Evolutionary conservation across 768 basidiomycete species (phyloP), one percentile per base, ranked within the genome.

Genomic region (Tylopilus cervinicoccineus): DNA sequence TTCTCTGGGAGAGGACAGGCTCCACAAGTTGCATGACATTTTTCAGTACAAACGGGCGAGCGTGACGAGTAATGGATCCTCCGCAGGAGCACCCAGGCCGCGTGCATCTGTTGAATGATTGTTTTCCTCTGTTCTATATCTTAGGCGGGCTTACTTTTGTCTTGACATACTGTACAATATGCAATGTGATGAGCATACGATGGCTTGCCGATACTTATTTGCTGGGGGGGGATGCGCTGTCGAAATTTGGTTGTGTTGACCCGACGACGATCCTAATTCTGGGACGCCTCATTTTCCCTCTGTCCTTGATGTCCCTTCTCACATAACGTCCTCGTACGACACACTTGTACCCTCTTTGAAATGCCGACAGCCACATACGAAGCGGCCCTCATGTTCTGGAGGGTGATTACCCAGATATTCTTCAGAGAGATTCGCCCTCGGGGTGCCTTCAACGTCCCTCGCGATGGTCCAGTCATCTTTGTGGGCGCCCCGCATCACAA

Each of bases 341-440:
- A 10, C 16, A 37, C 24, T 20, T 19, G 50, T 28, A 46, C 40
- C 23, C 32, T 36, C n/a, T 24, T 20, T 38, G 50, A 55, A 23
- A 65, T 66, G 62, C 56, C 62, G 38, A 28, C 38, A 24, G 47
- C 61, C 20, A 53, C 72, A 56, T 93, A 93, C 63, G 87, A 93
- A 62, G 73, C 80, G 23, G 82, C 83, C 33, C 81, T 95, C 67
- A 64, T 88, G 39, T 91, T 95, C 70, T 95, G 89, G 90, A 73
- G 86, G 48, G 73, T 78, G 3, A 78, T 95, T 48, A 91, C 88
- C 55, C 88, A 88, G 70, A 84, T 98, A 57, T 98, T 98, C 77
- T 98, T 98, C 74, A 76, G 95, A 56, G 95, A 98, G 71, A 85
- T 97, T 59, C 79, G 95, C 50, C 90, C 93, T 4, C 76, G 95